Base-by-base conservation (phyloP, 768 basidiomycete genomes). In the Gloeopeniophorella convolvens region DNA sequence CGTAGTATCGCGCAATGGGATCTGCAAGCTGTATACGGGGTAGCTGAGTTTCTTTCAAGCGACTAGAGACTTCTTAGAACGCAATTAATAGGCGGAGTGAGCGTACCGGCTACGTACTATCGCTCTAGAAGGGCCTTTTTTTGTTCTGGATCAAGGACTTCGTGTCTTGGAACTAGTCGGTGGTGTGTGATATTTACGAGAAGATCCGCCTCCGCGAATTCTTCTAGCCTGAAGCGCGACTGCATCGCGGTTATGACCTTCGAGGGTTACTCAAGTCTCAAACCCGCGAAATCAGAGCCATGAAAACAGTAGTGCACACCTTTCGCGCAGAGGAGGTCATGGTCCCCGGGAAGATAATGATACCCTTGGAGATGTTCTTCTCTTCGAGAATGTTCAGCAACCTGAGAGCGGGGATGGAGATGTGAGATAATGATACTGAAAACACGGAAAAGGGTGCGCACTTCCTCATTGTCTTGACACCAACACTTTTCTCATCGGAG, bases 1-100 rank as follows among this genome's bases (percentile, higher is more conserved):
- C 96, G 71, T 97, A 99, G 68, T 99, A 98, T 51, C 94, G 82
- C 34, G 96, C 92, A n/a, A 99, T 95, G 9, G 96, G 96, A 67
- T 99, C 96, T 23, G 85, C 83, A 35, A 96, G 68, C 69, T 97
- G 94, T 56, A 99, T 98, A 20, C 96, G 89, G 41, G 96, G 96
- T 48, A 99, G 75, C 63, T 99, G 96, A 1, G 95, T 97, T 65
- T 98, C 96, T 68, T 95, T 95, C 50, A 99, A 71, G 55, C 96
- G 95, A 70, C 95, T 99, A 60, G 20, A 32, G 21, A n/a, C 10
- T 33, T 42, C 27, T 57, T 28, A 39, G 45, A 51, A 34, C 2
- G 47, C 44, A 21, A 48, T 32, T 42, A 27, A 50, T 42, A 28
- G 45, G 31, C 54, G 42, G 59, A 50, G 34, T 41, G 35, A 48